phyloP scores from a whole-genome alignment of 2,329 filamentous ascomycete genomes.

The Calonectria montana region DNA sequence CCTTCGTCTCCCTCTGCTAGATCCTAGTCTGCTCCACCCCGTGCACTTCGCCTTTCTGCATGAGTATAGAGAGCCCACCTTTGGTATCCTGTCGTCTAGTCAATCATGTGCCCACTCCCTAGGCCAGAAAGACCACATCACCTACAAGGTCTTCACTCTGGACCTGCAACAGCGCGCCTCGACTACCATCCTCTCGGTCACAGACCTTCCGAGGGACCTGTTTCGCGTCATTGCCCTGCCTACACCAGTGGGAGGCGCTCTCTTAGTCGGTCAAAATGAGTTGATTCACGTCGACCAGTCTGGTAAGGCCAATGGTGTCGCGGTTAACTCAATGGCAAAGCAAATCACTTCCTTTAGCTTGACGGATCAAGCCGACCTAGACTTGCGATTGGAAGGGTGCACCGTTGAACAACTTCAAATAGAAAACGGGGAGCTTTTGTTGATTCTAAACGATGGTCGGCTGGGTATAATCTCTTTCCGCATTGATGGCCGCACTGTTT shows the following conservation, averaged over 20 bases:
- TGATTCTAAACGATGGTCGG: slow-evolving; percentile 81
- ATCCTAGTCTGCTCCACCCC: slow-evolving; percentile 87
- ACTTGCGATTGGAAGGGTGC: slow-evolving; percentile 84
- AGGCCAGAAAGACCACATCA: slow-evolving; percentile 85
- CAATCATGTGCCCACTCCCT: slow-evolving; percentile 79
- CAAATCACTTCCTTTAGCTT: slow-evolving; percentile 86
- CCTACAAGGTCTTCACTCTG: slow-evolving; percentile 94
- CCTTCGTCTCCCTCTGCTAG: slow-evolving; percentile 87
- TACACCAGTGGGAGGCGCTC: slow-evolving; percentile 86
- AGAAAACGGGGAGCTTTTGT: slow-evolving; percentile 84
- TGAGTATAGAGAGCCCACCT: slow-evolving; percentile 97
- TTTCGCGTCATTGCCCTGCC: slow-evolving; percentile 85
- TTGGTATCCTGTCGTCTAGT: slow-evolving; percentile 89
- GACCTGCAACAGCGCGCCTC: slow-evolving; percentile 94
- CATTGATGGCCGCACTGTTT: slow-evolving; percentile 91
- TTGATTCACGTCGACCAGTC: slow-evolving; percentile 96
- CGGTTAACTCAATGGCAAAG: slow-evolving; percentile 90
- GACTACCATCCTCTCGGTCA: slow-evolving; percentile 89
- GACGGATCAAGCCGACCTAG: slow-evolving; percentile 85
- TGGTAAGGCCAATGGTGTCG: slow-evolving; percentile 91
- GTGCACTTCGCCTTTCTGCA: slow-evolving; percentile 93
- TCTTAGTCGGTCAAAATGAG: slow-evolving; percentile 90
- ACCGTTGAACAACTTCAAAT: slow-evolving; percentile 80
- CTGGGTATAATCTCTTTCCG: slow-evolving; percentile 83
- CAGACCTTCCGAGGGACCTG: slow-evolving; percentile 87